A percentile compares a stretch with the other conserved stretches of the same genome.
Conservation (phyloP, 306 rosid species). For the Bauhinia variegata region DNA sequence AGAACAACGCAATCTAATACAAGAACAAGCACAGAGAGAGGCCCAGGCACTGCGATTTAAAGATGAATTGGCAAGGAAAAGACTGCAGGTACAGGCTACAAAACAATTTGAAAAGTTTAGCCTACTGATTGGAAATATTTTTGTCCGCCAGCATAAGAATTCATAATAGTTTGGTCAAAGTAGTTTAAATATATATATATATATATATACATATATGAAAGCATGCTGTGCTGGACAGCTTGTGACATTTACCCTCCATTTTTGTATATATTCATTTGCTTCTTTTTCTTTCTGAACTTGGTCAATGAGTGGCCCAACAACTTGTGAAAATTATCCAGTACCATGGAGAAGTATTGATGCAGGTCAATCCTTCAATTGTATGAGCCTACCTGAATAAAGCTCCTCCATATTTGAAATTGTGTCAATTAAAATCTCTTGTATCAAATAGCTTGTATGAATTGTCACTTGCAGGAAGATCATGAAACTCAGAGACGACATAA, state of each 20-base stretch:
- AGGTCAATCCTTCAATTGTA: conserved; percentile 10
- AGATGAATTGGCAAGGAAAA: conserved; percentile 87
- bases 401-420: conserved; percentile 16
- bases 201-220: too few relatives aligned
- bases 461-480: conserved; percentile 69
- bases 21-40: conserved; percentile 81
- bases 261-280: not conserved
- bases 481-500: conserved; percentile 87
- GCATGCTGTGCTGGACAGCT: not conserved
- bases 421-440: not conserved
- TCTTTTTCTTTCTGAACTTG: not conserved
- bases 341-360: conserved; percentile 1
- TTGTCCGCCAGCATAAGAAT: not conserved
- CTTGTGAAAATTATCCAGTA: conserved; percentile 5
- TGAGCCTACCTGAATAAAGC: conserved; percentile 9
- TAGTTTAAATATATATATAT: conserved; percentile 15
- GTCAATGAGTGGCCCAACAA: conserved; percentile 16
- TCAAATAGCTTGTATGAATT: conserved; percentile 21
- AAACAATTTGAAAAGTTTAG: conserved; percentile 9
- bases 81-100: conserved; percentile 74
- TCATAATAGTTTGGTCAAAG: conserved; percentile 20
- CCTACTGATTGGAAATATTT: conserved; percentile 11
- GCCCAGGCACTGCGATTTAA: conserved; percentile 82
- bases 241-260: too few relatives aligned
- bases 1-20: conserved; percentile 79